A percentile compares a stretch with the other conserved stretches of the same genome.
Conservation (phyloP, 2,329 filamentous ascomycete genomes). For the Alternaria brassicae region DNA sequence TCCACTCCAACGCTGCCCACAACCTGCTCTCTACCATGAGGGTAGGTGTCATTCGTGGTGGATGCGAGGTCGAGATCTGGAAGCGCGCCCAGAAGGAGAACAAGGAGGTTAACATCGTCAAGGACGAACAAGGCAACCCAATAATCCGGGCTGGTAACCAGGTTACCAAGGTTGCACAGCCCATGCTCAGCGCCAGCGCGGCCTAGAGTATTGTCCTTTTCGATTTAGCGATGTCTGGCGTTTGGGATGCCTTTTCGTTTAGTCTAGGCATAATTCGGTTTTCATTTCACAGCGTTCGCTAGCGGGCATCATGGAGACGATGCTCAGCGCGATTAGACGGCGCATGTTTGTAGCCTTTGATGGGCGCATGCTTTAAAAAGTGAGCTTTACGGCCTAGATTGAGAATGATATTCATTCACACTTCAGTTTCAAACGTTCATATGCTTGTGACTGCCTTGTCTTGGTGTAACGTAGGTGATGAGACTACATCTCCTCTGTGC, state of each 20-base stretch:
- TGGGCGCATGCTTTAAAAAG: conserved; percentile 29
- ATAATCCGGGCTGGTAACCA: conserved; percentile 87
- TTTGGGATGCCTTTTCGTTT: conserved; percentile 36
- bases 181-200: conserved; percentile 82
- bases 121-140: conserved; percentile 79
- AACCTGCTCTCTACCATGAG: conserved; percentile 54
- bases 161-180: conserved; percentile 81
- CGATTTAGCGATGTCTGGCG: conserved; percentile 44
- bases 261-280: conserved; percentile 34
- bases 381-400: conserved; percentile 27
- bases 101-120: conserved; percentile 80
- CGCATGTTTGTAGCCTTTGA: conserved; percentile 37
- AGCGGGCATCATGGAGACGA: conserved; percentile 25
- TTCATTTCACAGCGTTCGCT: conserved; percentile 41
- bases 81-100: conserved; percentile 53
- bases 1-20: conserved; percentile 53
- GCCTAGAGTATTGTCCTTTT: conserved; percentile 60
- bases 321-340: conserved; percentile 38
- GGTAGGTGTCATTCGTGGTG: conserved; percentile 53
- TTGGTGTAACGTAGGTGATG: background rate
- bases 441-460: background rate
- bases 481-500: background rate
- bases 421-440: background rate
- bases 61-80: conserved; percentile 55
- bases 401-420: conserved; percentile 29